Conservation (phyloP, 140 eudicot genomes). For the Bidens hawaiensis region DNA sequence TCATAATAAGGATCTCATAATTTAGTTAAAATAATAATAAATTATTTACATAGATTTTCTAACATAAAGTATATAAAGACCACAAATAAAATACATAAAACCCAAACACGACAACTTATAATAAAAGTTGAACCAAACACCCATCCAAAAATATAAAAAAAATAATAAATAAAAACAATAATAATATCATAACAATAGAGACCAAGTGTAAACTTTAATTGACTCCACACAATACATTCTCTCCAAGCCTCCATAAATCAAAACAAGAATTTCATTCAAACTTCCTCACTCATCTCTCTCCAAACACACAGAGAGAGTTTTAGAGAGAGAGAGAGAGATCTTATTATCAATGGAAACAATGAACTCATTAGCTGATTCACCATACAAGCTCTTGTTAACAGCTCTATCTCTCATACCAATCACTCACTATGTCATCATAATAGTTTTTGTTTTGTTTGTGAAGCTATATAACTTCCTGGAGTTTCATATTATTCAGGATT, state of each 20-base stretch:
- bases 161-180: too few relatives aligned
- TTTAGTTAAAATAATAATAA: too few relatives aligned
- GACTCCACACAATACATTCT: neutral
- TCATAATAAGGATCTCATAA: too few relatives aligned
- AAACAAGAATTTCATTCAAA: conserved; percentile 10
- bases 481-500: conserved; percentile 61
- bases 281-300: conserved; percentile 9
- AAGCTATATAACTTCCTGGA: conserved; percentile 63
- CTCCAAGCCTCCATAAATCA: conserved; percentile 12
- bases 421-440: conserved; percentile 49
- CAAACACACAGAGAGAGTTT: neutral
- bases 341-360: conserved; percentile 19
- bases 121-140: too few relatives aligned
- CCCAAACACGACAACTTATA: neutral
- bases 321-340: neutral
- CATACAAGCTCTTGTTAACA: conserved; percentile 49
- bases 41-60: too few relatives aligned
- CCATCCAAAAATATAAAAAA: too few relatives aligned
- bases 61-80: too few relatives aligned
- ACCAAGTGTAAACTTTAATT: too few relatives aligned
- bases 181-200: too few relatives aligned
- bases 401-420: conserved; percentile 54
- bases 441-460: conserved; percentile 9
- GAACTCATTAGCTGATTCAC: conserved; percentile 38
- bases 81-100: too few relatives aligned